Evolutionary conservation across 1,284 basidiomycete species (phyloP), one percentile per base, ranked within the genome.

Genomic region (Leccinum angustisporum): DNA sequence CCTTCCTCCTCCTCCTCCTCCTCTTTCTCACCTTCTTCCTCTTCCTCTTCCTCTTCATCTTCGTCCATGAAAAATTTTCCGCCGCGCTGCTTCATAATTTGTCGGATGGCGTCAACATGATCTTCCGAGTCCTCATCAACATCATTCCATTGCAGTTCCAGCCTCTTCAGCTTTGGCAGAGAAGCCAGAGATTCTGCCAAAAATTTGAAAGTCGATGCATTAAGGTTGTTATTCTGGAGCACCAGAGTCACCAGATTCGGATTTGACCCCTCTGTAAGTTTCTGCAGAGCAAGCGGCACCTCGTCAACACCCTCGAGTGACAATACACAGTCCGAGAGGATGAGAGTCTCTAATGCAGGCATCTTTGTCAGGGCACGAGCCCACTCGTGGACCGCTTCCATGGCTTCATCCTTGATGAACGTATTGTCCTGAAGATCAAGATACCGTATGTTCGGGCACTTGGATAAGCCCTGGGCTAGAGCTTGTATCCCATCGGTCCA

Each of bases 361-460:
- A 98, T 14, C 81, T 80, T 21, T 79, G 73, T 65, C 46, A 98
- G 78, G 2, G 89, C 84, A 36, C 82, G 80, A 5, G 92, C 87
- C 80, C 97, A 90, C 9, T 91, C 90, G 59, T 86, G 75, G 54
- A 85, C 71, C 25, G 81, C 85, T 5, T 70, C 72, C 53, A 55
- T 70, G 27, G 87, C 85, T 27, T 90, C 95, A 53, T 86, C 84
- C 27, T 82, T 83, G 27, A 92, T 94, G 68, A 95, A 94, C 0
- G 95, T 96, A 79, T 99, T 99, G 77, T 99, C 97, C 77, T 98
- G 95, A 58, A 99, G 78, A 80, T 99, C 96, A 69, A 99, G 84
- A 63, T 89, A 79, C 72, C 89, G 82, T 61, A 99, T 80, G 54
- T 81, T 78, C 1, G 81, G 77, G 74, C 91, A 93, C 60, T 87